A percentile compares a stretch with the other conserved stretches of the same genome.
Conservation (phyloP, 169 alveolate genomes). For the Cryptosporidium sp. region DNA sequence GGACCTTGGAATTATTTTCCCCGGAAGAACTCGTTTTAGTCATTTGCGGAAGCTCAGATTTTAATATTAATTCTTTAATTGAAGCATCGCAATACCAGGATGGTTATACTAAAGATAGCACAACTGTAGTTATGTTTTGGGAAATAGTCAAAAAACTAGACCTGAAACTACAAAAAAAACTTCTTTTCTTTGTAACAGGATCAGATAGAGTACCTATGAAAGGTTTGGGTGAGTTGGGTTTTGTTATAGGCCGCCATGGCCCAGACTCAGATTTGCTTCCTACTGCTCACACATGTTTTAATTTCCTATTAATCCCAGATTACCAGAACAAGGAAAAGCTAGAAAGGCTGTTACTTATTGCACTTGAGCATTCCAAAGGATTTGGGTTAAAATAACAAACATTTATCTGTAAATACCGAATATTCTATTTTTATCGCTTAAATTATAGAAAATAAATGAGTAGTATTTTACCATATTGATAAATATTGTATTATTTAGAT, state of each 20-base stretch:
- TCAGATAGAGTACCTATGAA: slow-evolving; percentile 86
- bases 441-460: neutral
- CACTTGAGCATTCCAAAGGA: slow-evolving; percentile 90
- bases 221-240: slow-evolving; percentile 82
- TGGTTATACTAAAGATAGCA: slow-evolving; percentile 83
- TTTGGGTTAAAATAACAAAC: slow-evolving; percentile 86
- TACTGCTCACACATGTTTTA: slow-evolving; percentile 94
- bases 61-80: slow-evolving; percentile 85
- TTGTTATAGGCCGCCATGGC: slow-evolving; percentile 84
- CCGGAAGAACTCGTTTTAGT: slow-evolving; percentile 89
- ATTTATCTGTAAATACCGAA: neutral
- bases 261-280: slow-evolving; percentile 89
- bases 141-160: slow-evolving; percentile 80
- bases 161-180: slow-evolving; percentile 82
- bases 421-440: slow-evolving; percentile 5
- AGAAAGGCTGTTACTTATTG: slow-evolving; percentile 81
- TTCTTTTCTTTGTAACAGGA: slow-evolving; percentile 86
- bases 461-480: neutral
- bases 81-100: slow-evolving; percentile 85
- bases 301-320: slow-evolving; percentile 89
- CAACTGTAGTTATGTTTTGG: slow-evolving; percentile 84
- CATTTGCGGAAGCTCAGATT: slow-evolving; percentile 85
- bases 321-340: slow-evolving; percentile 85
- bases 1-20: slow-evolving; percentile 78
- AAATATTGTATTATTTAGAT: too few species aligned